Evolutionary conservation across 2,329 filamentous ascomycete species (phyloP).

Genomic region (Blastomyces emzantsi): DNA sequence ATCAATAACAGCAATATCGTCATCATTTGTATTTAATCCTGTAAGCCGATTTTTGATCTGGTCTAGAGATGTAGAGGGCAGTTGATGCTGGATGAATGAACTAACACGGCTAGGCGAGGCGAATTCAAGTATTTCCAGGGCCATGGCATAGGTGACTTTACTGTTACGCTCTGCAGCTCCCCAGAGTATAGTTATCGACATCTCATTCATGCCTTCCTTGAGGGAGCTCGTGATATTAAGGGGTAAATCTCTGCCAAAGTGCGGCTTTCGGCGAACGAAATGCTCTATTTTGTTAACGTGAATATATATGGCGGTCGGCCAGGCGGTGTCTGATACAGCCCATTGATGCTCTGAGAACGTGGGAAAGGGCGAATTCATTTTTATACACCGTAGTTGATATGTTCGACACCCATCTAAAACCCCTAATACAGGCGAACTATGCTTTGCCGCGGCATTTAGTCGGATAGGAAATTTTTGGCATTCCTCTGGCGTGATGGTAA

Average conservation of each 20-base stretch:
- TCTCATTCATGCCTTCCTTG: constrained; percentile 49
- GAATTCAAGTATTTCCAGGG: constrained; percentile 60
- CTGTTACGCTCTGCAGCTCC: constrained; percentile 27
- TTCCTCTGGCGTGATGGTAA: constrained; percentile 27
- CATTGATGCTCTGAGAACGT: constrained; percentile 46
- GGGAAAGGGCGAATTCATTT: constrained; percentile 26
- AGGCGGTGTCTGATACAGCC: constrained; percentile 54
- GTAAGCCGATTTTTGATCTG: constrained; percentile 47
- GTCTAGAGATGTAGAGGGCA: constrained; percentile 44
- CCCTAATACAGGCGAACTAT: constrained; percentile 24
- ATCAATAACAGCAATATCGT: constrained; percentile 54
- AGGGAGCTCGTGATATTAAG: constrained; percentile 61
- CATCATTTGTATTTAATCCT: constrained; percentile 39
- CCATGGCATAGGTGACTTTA: constrained; percentile 40
- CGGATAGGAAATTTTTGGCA: constrained; percentile 27
- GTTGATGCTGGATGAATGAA: constrained; percentile 32
- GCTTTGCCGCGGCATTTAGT: constrained; percentile 11
- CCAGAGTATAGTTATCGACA: constrained; percentile 45
- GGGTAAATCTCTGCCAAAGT: constrained; percentile 67
- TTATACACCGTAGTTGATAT: constrained; percentile 62
- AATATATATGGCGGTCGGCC: constrained; percentile 64
- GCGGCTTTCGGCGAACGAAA: constrained; percentile 54
- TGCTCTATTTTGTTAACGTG: constrained; percentile 55
- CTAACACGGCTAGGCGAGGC: constrained; percentile 35
- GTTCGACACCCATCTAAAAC: constrained; percentile 48